Percentiles rank a stretch among this genome's conserved stretches.
phyloP scores from a whole-genome alignment of 306 rosid species.

The Prunus dulcis region DNA sequence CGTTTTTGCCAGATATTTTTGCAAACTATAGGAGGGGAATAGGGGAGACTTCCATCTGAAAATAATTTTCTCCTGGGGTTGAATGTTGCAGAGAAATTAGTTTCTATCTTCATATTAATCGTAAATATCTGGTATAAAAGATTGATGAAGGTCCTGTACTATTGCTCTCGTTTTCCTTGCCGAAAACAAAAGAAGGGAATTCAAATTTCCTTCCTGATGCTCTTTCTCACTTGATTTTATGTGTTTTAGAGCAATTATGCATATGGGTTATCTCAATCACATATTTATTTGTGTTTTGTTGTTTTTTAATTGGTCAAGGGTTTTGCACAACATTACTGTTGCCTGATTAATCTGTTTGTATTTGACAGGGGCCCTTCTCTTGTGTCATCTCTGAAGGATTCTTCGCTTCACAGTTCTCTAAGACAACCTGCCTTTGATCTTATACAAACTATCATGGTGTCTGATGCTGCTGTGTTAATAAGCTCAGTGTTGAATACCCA shows the following conservation, averaged over 20 bases:
- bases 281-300: not conserved
- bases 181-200: not conserved
- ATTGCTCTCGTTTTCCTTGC: not conserved
- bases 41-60: not conserved
- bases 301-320: constrained; percentile 5
- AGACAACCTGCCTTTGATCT: constrained; percentile 99
- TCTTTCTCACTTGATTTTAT: not conserved
- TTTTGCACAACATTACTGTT: constrained; percentile 22
- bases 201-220: not conserved
- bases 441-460: constrained; percentile 68
- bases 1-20: not conserved
- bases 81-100: constrained; percentile 1
- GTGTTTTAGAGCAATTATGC: not conserved
- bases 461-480: constrained; percentile 84
- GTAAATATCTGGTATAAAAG: not conserved
- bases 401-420: constrained; percentile 80
- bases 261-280: constrained; percentile 13
- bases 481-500: constrained; percentile 48
- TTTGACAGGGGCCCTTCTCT: constrained; percentile 93
- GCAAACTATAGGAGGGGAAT: not conserved
- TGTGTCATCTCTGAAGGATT: constrained; percentile 86
- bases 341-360: constrained; percentile 28
- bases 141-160: not conserved
- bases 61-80: not conserved
- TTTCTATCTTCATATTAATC: not conserved